Evolutionary conservation across 805 yeast species (phyloP).

Genomic region (Spathaspora passalidarum): DNA sequence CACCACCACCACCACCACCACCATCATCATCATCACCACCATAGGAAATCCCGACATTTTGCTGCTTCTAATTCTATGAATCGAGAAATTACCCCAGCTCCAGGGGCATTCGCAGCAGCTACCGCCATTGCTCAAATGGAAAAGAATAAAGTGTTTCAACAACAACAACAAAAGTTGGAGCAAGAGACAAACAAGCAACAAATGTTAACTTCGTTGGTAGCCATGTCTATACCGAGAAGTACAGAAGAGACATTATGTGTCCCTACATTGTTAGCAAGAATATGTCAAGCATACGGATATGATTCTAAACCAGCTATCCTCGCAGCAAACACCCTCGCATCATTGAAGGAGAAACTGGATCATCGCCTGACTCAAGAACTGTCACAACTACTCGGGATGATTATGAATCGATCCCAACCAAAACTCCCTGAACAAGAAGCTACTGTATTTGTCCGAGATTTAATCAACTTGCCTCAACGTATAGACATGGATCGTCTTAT

Average conservation of each 20-base stretch:
- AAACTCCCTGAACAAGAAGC: constrained; percentile 41
- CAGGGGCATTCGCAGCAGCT: constrained; percentile 68
- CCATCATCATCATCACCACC: background rate
- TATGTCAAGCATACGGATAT: constrained; percentile 70
- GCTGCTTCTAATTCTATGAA: constrained; percentile 7
- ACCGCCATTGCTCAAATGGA: constrained; percentile 59
- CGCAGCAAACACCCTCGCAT: constrained; percentile 69
- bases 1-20: background rate
- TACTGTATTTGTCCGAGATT: constrained; percentile 35
- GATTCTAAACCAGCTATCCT: constrained; percentile 66
- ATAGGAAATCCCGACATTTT: background rate
- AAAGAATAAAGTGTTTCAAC: constrained; percentile 17
- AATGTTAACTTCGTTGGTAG: constrained; percentile 47
- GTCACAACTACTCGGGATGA: constrained; percentile 14
- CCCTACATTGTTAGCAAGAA: constrained; percentile 66
- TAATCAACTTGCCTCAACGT: constrained; percentile 43
- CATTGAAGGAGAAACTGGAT: constrained; percentile 49
- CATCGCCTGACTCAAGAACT: background rate
- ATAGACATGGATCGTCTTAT: constrained; percentile 66
- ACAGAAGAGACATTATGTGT: constrained; percentile 76
- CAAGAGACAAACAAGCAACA: constrained; percentile 30
- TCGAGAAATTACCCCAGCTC: constrained; percentile 63
- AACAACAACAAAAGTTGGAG: constrained; percentile 5
- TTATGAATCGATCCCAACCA: constrained; percentile 23
- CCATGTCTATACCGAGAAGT: constrained; percentile 70